Percentiles rank a stretch among this genome's conserved stretches.
Conservation (phyloP, 192 early-diverging fungal species). For the Coemansia sp. region DNA sequence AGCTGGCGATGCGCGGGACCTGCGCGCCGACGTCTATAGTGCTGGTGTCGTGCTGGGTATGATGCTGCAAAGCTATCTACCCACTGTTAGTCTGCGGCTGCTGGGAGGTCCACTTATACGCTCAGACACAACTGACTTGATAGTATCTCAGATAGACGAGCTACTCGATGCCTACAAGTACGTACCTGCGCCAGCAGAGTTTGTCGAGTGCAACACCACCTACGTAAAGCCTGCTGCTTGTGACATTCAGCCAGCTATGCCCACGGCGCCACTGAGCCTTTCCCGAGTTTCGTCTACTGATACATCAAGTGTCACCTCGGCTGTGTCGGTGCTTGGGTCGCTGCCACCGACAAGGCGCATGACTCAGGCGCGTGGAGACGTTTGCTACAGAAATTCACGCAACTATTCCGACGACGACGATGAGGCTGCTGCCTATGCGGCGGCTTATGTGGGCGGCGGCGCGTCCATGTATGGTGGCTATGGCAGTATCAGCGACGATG, state of each 20-base stretch:
- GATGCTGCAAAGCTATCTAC: conserved; percentile 72
- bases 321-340: not conserved
- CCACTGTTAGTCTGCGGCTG: conserved; percentile 60
- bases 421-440: conserved; percentile 37
- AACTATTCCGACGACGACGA: conserved; percentile 34
- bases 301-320: not conserved
- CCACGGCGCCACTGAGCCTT: not conserved
- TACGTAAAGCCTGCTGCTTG: not conserved
- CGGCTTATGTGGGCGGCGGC: conserved; percentile 32
- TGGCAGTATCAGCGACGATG: conserved; percentile 27
- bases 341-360: not conserved
- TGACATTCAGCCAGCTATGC: not conserved
- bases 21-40: conserved; percentile 64
- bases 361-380: conserved; percentile 9
- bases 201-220: conserved; percentile 29
- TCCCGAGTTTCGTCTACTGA: not conserved
- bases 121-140: conserved; percentile 64
- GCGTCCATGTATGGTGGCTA: conserved; percentile 30
- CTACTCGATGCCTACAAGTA: conserved; percentile 48
- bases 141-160: conserved; percentile 55
- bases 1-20: conserved; percentile 29
- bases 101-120: conserved; percentile 68
- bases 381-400: conserved; percentile 22
- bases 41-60: conserved; percentile 69
- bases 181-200: conserved; percentile 22